These are phyloP conservation scores for Lipomyces starkeyi DNA, from an alignment of 805 yeast species.

Conservation along the genomic window DNA sequence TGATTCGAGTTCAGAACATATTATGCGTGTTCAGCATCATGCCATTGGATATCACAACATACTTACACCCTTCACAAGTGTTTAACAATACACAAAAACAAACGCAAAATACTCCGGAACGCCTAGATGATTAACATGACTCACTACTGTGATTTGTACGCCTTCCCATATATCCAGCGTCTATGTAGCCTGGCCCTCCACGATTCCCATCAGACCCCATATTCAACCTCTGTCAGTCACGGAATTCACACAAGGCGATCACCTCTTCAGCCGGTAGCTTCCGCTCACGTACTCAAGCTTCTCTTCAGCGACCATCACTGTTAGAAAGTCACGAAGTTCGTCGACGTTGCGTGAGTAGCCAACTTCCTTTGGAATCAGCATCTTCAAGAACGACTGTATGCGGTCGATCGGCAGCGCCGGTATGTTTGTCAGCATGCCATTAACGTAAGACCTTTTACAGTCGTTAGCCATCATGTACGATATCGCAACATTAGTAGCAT, in stretches of 20 bases:
- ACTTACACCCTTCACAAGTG: not conserved
- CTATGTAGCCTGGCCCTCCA: too few relatives aligned
- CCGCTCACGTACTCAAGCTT: constrained; percentile 49
- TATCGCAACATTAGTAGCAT: not conserved
- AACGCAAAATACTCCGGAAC: not conserved
- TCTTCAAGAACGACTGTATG: constrained; percentile 59
- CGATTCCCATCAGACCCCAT: too few relatives aligned
- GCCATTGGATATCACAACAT: not conserved
- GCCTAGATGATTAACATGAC: not conserved
- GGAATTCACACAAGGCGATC: not conserved
- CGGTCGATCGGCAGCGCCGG: constrained; percentile 56
- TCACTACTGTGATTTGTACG: not conserved
- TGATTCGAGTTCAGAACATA: not conserved
- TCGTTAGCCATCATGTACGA: constrained; percentile 10
- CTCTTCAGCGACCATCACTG: constrained; percentile 54
- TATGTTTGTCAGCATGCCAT: constrained; percentile 63
- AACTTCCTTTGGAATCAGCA: constrained; percentile 61
- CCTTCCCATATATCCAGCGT: too few relatives aligned
- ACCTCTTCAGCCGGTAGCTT: constrained; percentile 46
- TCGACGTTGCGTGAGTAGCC: constrained; percentile 50
- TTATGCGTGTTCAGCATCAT: not conserved
- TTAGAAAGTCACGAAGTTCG: constrained; percentile 53
- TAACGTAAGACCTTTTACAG: constrained; percentile 55
- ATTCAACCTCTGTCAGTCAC: not conserved
- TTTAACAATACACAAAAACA: not conserved